A percentile compares a stretch with the other conserved stretches of the same genome.
These are phyloP conservation scores for Punctularia strigosozonata DNA, from an alignment of 768 basidiomycete species.

Conservation along the genomic window DNA sequence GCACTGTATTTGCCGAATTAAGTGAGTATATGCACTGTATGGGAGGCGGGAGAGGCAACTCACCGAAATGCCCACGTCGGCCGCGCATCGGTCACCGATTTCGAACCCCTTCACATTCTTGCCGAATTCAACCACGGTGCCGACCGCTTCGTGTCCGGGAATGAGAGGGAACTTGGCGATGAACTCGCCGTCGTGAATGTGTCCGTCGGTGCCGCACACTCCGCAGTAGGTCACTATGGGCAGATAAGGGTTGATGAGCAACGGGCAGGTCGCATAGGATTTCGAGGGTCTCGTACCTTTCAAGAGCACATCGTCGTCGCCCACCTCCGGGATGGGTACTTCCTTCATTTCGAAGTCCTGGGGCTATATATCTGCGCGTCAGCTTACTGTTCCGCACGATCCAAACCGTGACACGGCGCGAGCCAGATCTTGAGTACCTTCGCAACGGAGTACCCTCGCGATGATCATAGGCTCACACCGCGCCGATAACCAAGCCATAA, in stretches of 20 bases:
- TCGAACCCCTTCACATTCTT: constrained; percentile 70
- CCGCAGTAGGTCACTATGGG: constrained; percentile 16
- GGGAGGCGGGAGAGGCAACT: constrained; percentile 13
- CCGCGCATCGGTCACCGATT: constrained; percentile 74
- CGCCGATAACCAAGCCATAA: neutral
- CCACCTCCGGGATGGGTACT: constrained; percentile 54
- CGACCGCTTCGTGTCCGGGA: constrained; percentile 69
- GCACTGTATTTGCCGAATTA: constrained; percentile 35
- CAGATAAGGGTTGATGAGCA: constrained; percentile 13
- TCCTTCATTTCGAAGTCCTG: constrained; percentile 53
- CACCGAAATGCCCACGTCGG: constrained; percentile 67
- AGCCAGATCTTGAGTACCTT: too few species aligned
- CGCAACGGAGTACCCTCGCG: constrained; percentile 2
- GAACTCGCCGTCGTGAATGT: constrained; percentile 53
- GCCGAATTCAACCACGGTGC: constrained; percentile 60
- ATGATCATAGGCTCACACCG: neutral
- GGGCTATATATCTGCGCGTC: constrained; percentile 31
- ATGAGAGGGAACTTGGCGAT: constrained; percentile 64
- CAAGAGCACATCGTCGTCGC: constrained; percentile 62
- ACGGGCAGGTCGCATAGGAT: neutral
- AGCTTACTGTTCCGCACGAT: too few species aligned
- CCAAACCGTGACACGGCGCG: too few species aligned
- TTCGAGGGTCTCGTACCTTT: constrained; percentile 36
- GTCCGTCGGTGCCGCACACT: constrained; percentile 63
- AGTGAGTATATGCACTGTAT: neutral